A percentile compares a stretch with the other conserved stretches of the same genome.
These are phyloP conservation scores for Phytopythium litorale DNA, from an alignment of 352 stramenopile genomes.

Conservation along the genomic window DNA sequence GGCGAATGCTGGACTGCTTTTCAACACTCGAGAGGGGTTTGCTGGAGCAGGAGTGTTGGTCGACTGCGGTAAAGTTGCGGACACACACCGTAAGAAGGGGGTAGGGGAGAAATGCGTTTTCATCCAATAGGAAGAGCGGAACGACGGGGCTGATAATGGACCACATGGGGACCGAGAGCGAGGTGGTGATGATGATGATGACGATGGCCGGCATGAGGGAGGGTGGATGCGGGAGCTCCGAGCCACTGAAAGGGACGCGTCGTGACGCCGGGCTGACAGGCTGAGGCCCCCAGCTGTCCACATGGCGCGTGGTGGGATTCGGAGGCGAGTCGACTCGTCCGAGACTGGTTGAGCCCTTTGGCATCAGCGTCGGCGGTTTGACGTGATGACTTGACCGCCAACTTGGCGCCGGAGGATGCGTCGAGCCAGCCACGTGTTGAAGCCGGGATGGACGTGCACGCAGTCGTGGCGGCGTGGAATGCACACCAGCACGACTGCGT, in stretches of 20 bases:
- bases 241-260: no score
- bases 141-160: no score
- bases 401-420: neutral
- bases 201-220: neutral
- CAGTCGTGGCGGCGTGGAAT: no score
- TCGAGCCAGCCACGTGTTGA: neutral
- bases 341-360: no score
- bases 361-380: neutral
- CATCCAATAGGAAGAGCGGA: neutral
- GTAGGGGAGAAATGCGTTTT: neutral
- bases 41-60: neutral
- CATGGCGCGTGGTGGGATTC: no score
- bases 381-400: neutral
- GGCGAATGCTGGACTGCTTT: neutral
- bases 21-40: neutral
- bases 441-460: neutral
- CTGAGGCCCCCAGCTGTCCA: no score
- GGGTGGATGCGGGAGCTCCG: no score
- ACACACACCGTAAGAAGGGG: neutral
- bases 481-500: no score
- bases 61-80: neutral
- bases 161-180: no score
- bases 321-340: no score
- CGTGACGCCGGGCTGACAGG: no score
- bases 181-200: no score